A percentile compares a stretch with the other conserved stretches of the same genome.
Conservation (phyloP, 208 protist genomes). For the Angomonas deanei region DNA sequence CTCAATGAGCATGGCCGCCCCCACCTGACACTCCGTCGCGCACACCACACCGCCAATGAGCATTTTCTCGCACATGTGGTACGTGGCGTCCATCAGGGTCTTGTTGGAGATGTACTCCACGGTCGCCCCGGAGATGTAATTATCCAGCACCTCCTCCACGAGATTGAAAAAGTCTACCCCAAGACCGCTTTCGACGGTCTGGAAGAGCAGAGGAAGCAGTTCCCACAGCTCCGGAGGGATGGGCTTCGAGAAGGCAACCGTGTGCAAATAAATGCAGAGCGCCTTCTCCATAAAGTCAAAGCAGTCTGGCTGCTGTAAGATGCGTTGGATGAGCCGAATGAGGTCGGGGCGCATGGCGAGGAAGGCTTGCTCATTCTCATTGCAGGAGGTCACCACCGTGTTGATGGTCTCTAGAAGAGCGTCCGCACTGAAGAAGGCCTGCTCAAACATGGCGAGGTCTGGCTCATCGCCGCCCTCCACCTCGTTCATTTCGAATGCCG, state of each 20-base stretch:
- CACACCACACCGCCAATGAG: conserved; percentile 54
- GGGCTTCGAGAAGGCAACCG: conserved; percentile 61
- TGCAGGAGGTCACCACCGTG: conserved; percentile 61
- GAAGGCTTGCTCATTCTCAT: conserved; percentile 41
- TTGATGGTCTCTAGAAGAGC: conserved; percentile 68
- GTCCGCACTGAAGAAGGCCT: conserved; percentile 63
- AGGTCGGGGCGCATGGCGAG: conserved; percentile 47
- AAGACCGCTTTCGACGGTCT: conserved; percentile 60
- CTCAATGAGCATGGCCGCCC: conserved; percentile 73
- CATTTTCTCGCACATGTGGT: conserved; percentile 76
- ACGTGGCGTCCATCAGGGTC: conserved; percentile 67
- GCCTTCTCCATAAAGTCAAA: conserved; percentile 85
- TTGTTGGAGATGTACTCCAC: conserved; percentile 56
- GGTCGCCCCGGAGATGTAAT: conserved; percentile 62
- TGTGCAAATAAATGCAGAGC: conserved; percentile 61
- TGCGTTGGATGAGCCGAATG: conserved; percentile 39
- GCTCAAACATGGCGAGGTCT: conserved; percentile 34
- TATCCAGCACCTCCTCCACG: conserved; percentile 84
- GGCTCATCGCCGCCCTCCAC: conserved; percentile 31
- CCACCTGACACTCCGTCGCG: conserved; percentile 43
- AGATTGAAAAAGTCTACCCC: conserved; percentile 80
- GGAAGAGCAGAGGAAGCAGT: conserved; percentile 57
- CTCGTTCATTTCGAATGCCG: conserved; percentile 61
- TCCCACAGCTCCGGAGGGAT: conserved; percentile 65
- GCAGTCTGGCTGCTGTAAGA: conserved; percentile 65